Evolutionary conservation across 257 asterid genomes (phyloP), one percentile per base, ranked within the genome.

Genomic region (Capsicum rhomboideum): DNA sequence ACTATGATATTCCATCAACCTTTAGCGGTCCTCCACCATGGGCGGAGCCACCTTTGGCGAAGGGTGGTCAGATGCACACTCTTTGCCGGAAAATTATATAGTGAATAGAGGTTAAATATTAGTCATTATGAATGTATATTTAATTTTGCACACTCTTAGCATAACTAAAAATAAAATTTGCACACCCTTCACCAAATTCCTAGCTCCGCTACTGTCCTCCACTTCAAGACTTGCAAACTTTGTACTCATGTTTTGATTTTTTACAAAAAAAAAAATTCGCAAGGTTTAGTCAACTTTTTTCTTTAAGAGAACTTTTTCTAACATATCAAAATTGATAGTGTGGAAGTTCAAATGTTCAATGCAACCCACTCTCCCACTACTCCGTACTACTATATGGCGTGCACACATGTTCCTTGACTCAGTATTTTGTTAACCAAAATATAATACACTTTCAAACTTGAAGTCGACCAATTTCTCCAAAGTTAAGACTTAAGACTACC

Each of bases 381-480:
- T 28, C 16, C 82, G 50, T 77, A 50, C n/a, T 11, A 9, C n/a
- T 42, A 50, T 50, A 77, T 50, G 82, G 63, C 18, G 64, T 50
- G 82, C 82, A 77, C 16, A 77, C 82, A 77, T 77, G 81, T 75
- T 75, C 63, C 58, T 75, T 49, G 20, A 46, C 23, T 74, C 58
- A 21, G 28, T 42, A 72, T 44, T 71, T 16, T 29, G 17, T 16
- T 6, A 42, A 42, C 31, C 55, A 71, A 53, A 13, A 20, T 11
- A 6, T 72, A 44, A 23, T 10, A 26, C 28, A 16, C 13, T 50
- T 50, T 77, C 26, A 49, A 75, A 46, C 17, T 50, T 77, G 28
- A 50, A 77, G 46, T 50, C 46, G 31, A 13, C 31, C 10, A 20
- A 34, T 40, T 69, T 69, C 31, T 37, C 54, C 61, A 13, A 11